Evolutionary conservation across 2,329 filamentous ascomycete genomes (phyloP).

Genomic region (Dryadomyces quercus-mongolicae): DNA sequence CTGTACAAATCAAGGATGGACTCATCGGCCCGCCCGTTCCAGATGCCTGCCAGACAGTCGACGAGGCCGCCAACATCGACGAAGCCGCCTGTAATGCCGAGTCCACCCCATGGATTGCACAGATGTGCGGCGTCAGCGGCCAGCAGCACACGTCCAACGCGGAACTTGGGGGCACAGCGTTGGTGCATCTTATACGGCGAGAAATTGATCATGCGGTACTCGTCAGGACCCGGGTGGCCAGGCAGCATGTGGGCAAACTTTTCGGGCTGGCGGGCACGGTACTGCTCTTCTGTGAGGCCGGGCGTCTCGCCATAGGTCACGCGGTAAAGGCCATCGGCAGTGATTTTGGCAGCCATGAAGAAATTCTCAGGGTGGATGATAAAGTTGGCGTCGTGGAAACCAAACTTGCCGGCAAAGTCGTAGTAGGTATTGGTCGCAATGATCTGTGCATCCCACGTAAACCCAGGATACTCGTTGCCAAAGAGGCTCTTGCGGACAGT

Average conservation of each 20-base stretch:
- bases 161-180: conserved; percentile 42
- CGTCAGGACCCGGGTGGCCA: conserved; percentile 42
- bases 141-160: conserved; percentile 43
- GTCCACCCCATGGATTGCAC: conserved; percentile 43
- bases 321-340: conserved; percentile 46
- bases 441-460: conserved; percentile 48
- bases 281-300: conserved; percentile 39
- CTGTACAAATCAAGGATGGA: conserved; percentile 32
- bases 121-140: conserved; percentile 50
- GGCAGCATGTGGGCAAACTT: conserved; percentile 48
- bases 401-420: conserved; percentile 40
- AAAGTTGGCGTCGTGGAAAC: conserved; percentile 45
- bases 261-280: conserved; percentile 36
- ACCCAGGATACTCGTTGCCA: conserved; percentile 44
- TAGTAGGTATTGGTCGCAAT: conserved; percentile 54
- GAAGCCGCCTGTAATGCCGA: conserved; percentile 52
- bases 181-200: conserved; percentile 52
- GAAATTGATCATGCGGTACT: conserved; percentile 45
- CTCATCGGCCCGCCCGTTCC: conserved; percentile 29
- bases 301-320: conserved; percentile 50
- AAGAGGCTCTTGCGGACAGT: conserved; percentile 36
- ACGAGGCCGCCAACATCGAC: conserved; percentile 50
- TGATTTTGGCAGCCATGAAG: conserved; percentile 48
- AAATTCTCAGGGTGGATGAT: conserved; percentile 50
- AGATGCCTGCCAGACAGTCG: conserved; percentile 41